Base-by-base conservation (phyloP, 352 stramenopile species). In the Aphanomyces invadans region DNA sequence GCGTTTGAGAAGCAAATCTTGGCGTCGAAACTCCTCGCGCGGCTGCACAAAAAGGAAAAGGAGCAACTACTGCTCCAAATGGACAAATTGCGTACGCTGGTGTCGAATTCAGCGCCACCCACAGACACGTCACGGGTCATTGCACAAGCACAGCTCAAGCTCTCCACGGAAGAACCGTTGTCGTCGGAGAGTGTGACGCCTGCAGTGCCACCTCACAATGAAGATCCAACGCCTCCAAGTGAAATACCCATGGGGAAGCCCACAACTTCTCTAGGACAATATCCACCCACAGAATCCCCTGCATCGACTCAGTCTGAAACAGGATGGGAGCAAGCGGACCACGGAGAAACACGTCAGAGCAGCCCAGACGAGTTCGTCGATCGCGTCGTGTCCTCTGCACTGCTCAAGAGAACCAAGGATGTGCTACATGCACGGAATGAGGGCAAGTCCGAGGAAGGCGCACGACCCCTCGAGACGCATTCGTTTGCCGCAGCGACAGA, bases 41-140 rank as follows among this genome's bases (percentile, higher is more conserved):
- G 78, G 0, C 82, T 89, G 64, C 69, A 75, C 4, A 90, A 87
- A 42, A 90, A 89, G 51, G 81, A 90, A 28, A 90, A 88, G 55
- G 78, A 87, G 55, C 74, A 74, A 32, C 52, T 87, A 0, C 46
- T 80, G 39, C 68, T 79, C 12, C 74, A 76, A 26, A 55, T 85
- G n/a, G 49, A 69, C 15, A 81, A 76, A 54, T 68, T 85, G 1
- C 74, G 60, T 4, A 67, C 60, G 32, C 25, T 67, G 10, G 21
- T 67, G 17, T 42, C 60, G 26, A 26, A 25, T 11, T 23, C 60
- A 4, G 60, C 60, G n/a, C 60, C 60, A 7, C 9, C 28, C 17
- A 67, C 60, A 10, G 60, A 67, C 4, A 31, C 60, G 12, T 67
- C 60, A 10, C 21, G n/a, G 17, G 38, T 67, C 3, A 19, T 67